Percentiles rank a stretch among this genome's conserved stretches.
phyloP scores from a whole-genome alignment of 1,284 basidiomycete species.

The Apiotrichum mycotoxinovorans region DNA sequence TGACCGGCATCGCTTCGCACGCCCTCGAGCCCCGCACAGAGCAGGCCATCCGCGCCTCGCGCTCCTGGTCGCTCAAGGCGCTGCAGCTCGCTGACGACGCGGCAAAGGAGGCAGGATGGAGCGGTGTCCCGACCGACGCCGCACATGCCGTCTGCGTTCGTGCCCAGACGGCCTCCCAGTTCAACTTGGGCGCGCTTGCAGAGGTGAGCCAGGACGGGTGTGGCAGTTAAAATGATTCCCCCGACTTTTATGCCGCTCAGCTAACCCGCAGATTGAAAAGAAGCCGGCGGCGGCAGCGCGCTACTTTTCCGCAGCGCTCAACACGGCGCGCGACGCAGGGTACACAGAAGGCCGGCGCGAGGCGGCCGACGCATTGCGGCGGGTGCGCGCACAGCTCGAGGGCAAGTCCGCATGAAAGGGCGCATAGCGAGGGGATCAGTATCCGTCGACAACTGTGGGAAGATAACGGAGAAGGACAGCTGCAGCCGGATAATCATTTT shows the following conservation, averaged over 20 bases:
- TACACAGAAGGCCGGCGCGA: slow-evolving; percentile 43
- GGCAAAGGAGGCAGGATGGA: slow-evolving; percentile 21
- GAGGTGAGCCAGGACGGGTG: slow-evolving; percentile 34
- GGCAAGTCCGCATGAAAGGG: neutral
- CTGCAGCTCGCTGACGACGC: slow-evolving; percentile 41
- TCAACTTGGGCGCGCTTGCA: slow-evolving; percentile 47
- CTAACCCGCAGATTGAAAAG: slow-evolving; percentile 33
- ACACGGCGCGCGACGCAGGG: slow-evolving; percentile 30
- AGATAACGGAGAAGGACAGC: too few relatives aligned
- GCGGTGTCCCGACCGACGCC: slow-evolving; percentile 14
- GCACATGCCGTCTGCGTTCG: slow-evolving; percentile 32
- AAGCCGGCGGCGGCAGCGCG: slow-evolving; percentile 30
- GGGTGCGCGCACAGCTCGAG: slow-evolving; percentile 8
- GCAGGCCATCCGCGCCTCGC: slow-evolving; percentile 36
- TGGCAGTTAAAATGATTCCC: too few relatives aligned
- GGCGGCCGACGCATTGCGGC: slow-evolving; percentile 37
- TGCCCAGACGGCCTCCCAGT: slow-evolving; percentile 39
- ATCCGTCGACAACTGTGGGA: too few relatives aligned
- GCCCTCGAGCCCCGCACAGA: slow-evolving; percentile 37
- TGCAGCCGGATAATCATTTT: too few relatives aligned
- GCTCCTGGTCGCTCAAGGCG: slow-evolving; percentile 44
- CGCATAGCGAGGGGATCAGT: too few relatives aligned
- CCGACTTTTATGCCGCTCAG: neutral
- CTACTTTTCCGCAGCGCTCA: slow-evolving; percentile 33
- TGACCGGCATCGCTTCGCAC: slow-evolving; percentile 48